Evolutionary conservation across 148 eudicot genomes (phyloP), one percentile per base, ranked within the genome.

Genomic region (Nepenthes gracilis): DNA sequence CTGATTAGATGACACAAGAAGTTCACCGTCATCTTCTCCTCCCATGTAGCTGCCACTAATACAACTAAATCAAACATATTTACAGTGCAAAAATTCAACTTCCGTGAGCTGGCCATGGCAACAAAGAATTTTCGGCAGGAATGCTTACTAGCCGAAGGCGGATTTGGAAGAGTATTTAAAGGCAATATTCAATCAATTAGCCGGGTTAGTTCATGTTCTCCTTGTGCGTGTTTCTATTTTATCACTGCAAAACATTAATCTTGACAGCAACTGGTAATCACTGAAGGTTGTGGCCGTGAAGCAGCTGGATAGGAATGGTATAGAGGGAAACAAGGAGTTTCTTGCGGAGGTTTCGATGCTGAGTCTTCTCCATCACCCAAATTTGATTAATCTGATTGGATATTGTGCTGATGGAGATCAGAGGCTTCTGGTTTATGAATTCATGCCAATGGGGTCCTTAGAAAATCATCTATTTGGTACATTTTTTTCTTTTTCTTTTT

Each of bases 391-490:
- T 14, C 81, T 90, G 5, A 63, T 90, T 6, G 95, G 97, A 35
- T 87, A 85, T 57, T 87, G 95, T 75, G 91, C 97, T 58, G 95
- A 90, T 73, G 95, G 95, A 67, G 95, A 90, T 54, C 95, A 90
- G 59, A 75, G 97, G 71, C 85, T 87, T 74, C 74, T 90, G 70
- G 95, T 90, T n/a, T 80, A 85, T 57, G 95, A 90, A 58, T 83
- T 78, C 76, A 68, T 90, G 82, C 70, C 84, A n/a, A 58, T 59
- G 72, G 89, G 95, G 58, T 85, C 88, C 58, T 59, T 90, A 51
- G 80, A 85, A 62, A 66, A 76, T 43, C 87, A 81, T 63, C 70
- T 90, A 59, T 70, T 79, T 65, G 95, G 95, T 90, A 87, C 32
- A 33, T 47, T 47, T 2, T 11, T 11, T 23, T 47, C 5, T 11